Evolutionary conservation across 768 basidiomycete genomes (phyloP).

Genomic region (Leccinum subgranulosum): DNA sequence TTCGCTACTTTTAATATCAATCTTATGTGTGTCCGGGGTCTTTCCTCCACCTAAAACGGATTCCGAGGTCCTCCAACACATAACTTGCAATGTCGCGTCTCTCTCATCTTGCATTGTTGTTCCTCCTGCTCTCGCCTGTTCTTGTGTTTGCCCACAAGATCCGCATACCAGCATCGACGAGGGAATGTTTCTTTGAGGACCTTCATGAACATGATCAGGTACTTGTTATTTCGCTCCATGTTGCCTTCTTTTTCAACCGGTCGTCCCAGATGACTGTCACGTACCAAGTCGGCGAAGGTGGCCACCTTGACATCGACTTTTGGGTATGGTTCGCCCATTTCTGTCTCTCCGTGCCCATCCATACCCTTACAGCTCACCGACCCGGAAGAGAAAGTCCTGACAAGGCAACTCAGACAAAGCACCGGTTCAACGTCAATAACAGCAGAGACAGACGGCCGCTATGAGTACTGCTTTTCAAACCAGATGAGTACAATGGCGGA

Average conservation of each 20-base stretch:
- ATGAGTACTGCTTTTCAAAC: conserved; percentile 98
- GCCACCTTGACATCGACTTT: conserved; percentile 96
- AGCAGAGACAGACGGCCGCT: conserved; percentile 80
- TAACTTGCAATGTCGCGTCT: conserved; percentile 34
- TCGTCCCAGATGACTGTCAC: conserved; percentile 90
- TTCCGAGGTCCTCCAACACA: neutral
- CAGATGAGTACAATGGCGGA: conserved; percentile 97
- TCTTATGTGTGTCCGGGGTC: conserved; percentile 28
- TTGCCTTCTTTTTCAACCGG: neutral
- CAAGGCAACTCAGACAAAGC: conserved; percentile 80
- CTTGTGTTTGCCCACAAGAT: conserved; percentile 64
- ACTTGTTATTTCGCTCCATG: conserved; percentile 1
- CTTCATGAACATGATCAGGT: conserved; percentile 90
- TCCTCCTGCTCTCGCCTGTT: conserved; percentile 30
- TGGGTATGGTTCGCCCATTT: conserved; percentile 55
- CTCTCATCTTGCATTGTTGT: conserved; percentile 39
- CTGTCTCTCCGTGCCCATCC: neutral
- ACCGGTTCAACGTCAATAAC: conserved; percentile 89
- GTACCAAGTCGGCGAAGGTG: conserved; percentile 97
- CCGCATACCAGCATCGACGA: conserved; percentile 71
- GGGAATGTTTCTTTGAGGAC: conserved; percentile 97
- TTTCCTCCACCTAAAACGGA: conserved; percentile 3
- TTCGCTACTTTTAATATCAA: conserved; percentile 10
- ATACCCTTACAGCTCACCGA: conserved; percentile 64
- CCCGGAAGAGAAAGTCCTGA: conserved; percentile 63